Evolutionary conservation across 768 basidiomycete genomes (phyloP).

Genomic region (Collybia nuda): DNA sequence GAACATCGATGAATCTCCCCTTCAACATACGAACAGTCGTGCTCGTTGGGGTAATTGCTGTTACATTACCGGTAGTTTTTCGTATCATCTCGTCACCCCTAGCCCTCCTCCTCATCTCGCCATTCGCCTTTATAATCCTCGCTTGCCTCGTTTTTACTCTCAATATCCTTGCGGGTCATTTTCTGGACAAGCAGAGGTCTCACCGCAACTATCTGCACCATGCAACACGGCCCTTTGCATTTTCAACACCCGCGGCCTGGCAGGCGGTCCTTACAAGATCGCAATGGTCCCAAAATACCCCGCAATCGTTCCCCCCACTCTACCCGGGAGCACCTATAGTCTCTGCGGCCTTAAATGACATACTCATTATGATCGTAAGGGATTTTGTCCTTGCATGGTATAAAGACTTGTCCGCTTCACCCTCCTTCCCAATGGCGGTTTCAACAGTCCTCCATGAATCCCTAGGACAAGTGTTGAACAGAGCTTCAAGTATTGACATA

Average conservation of each 20-base stretch:
- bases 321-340: slow-evolving; percentile 63
- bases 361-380: slow-evolving; percentile 77
- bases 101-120: slow-evolving; percentile 61
- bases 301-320: slow-evolving; percentile 66
- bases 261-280: slow-evolving; percentile 85
- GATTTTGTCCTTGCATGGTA: slow-evolving; percentile 95
- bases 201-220: slow-evolving; percentile 39
- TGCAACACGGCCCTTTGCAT: slow-evolving; percentile 74
- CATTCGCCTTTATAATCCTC: slow-evolving; percentile 51
- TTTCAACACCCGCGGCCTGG: slow-evolving; percentile 95
- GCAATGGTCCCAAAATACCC: slow-evolving; percentile 81
- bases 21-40: slow-evolving; percentile 32
- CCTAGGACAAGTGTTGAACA: slow-evolving; percentile 54
- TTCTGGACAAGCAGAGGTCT: slow-evolving; percentile 48
- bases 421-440: slow-evolving; percentile 86
- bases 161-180: slow-evolving; percentile 55
- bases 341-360: slow-evolving; percentile 73
- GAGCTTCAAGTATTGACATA: slow-evolving; percentile 63
- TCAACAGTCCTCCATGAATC: slow-evolving; percentile 71
- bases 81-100: slow-evolving; percentile 69
- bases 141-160: slow-evolving; percentile 50
- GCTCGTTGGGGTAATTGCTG: slow-evolving; percentile 54
- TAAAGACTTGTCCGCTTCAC: slow-evolving; percentile 77
- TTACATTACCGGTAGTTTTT: slow-evolving; percentile 52
- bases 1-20: too few species aligned